Evolutionary conservation across 192 early-diverging fungal species (phyloP).

Genomic region (Coemansia sp.): DNA sequence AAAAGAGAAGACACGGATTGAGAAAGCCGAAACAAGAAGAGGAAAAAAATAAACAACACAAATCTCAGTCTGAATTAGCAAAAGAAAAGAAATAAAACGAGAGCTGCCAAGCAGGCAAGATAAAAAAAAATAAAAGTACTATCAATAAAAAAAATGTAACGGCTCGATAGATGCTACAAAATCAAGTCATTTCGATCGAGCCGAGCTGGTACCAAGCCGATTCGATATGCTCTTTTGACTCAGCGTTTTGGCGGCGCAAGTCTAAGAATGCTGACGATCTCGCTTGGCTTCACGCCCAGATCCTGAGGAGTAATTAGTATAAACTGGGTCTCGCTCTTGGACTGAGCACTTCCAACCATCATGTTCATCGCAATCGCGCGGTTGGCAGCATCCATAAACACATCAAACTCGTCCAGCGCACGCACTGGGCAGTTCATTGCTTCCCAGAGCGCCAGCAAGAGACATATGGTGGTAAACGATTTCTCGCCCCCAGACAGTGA

Average conservation of each 20-base stretch:
- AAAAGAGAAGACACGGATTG: background rate
- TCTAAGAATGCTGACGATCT: slow-evolving; percentile 54
- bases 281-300: slow-evolving; percentile 63
- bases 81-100: background rate
- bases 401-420: slow-evolving; percentile 98
- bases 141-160: too few species aligned
- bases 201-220: too few species aligned
- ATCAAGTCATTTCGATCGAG: too few species aligned
- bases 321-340: slow-evolving; percentile 77
- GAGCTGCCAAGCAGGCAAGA: too few species aligned
- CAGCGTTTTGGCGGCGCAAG: slow-evolving; percentile 58
- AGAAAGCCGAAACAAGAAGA: background rate
- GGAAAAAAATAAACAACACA: too few species aligned
- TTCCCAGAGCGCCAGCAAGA: slow-evolving; percentile 93
- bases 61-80: background rate
- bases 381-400: slow-evolving; percentile 99
- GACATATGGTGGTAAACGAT: slow-evolving; percentile 91
- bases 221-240: too few species aligned
- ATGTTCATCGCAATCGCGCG: slow-evolving; percentile 81
- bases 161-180: too few species aligned
- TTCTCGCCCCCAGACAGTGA: slow-evolving; percentile 98
- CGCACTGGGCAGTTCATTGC: slow-evolving; percentile 87
- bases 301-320: slow-evolving; percentile 97
- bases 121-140: too few species aligned
- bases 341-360: slow-evolving; percentile 83